phyloP scores from a whole-genome alignment of 2,329 filamentous ascomycete genomes.

The Hansfordia pulvinata region DNA sequence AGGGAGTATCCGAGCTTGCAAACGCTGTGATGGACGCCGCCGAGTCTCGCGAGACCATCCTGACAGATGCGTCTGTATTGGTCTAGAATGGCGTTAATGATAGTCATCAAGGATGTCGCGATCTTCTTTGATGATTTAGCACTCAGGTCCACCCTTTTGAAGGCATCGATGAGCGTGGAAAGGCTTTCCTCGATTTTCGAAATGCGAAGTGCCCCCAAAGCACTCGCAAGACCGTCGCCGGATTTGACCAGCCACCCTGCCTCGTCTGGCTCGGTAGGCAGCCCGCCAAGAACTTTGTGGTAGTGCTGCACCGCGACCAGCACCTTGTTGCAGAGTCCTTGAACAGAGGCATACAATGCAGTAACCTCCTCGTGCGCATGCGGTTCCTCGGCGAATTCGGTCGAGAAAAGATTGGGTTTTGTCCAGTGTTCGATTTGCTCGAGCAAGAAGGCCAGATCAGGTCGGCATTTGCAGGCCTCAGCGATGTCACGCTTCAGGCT shows the following conservation, averaged over 20 bases:
- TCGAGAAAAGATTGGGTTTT: no score
- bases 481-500: no score
- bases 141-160: slow-evolving; percentile 22
- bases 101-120: slow-evolving; percentile 43
- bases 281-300: slow-evolving; percentile 36
- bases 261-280: slow-evolving; percentile 48
- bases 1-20: slow-evolving; percentile 66
- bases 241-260: slow-evolving; percentile 47
- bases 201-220: slow-evolving; percentile 46
- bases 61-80: slow-evolving; percentile 56
- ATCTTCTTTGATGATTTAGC: slow-evolving; percentile 24
- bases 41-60: slow-evolving; percentile 42
- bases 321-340: slow-evolving; percentile 57
- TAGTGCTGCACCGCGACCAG: slow-evolving; percentile 70
- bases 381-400: slow-evolving; percentile 20
- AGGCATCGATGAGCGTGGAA: slow-evolving; percentile 9
- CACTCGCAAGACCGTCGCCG: slow-evolving; percentile 34
- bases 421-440: slow-evolving; percentile 56
- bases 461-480: no score
- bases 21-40: slow-evolving; percentile 53
- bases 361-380: slow-evolving; percentile 12
- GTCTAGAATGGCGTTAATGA: slow-evolving; percentile 55
- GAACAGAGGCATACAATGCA: slow-evolving; percentile 41
- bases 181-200: slow-evolving; percentile 34
- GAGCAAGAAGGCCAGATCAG: slow-evolving; percentile 51